phyloP scores from a whole-genome alignment of 129 eudicot species.

The Helichrysum umbraculigerum region DNA sequence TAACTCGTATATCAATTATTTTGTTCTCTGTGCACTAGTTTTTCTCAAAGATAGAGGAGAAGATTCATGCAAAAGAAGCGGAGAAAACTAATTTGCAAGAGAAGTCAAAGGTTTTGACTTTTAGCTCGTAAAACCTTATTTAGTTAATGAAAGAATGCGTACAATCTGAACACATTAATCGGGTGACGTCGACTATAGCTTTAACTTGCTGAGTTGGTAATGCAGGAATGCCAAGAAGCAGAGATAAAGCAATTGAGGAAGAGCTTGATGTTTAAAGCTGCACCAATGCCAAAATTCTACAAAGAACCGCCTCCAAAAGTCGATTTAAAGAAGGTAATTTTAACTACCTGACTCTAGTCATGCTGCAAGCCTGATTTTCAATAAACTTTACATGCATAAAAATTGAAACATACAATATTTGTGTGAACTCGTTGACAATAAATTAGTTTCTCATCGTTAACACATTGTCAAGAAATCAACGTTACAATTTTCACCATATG shows the following conservation, averaged over 20 bases:
- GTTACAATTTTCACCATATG: neutral
- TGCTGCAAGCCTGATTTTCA: neutral
- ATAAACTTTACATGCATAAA: neutral
- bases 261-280: slow-evolving; percentile 48
- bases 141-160: neutral
- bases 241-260: slow-evolving; percentile 87
- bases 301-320: slow-evolving; percentile 48
- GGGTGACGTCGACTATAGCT: neutral
- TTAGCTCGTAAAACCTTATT: slow-evolving; percentile 1
- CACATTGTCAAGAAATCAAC: neutral
- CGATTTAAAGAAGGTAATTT: slow-evolving; percentile 40
- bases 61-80: slow-evolving; percentile 44
- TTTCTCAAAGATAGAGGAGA: slow-evolving; percentile 61
- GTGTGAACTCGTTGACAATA: neutral
- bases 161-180: neutral
- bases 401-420: neutral
- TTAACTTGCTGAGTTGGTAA: slow-evolving; percentile 9
- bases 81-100: slow-evolving; percentile 42
- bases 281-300: slow-evolving; percentile 46
- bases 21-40: slow-evolving; percentile 47
- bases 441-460: neutral
- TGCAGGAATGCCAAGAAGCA: slow-evolving; percentile 86
- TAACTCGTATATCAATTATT: slow-evolving; percentile 2
- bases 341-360: slow-evolving; percentile 1
- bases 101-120: slow-evolving; percentile 73